Percentiles rank a stretch among this genome's conserved stretches.
Evolutionary conservation across 768 basidiomycete genomes (phyloP).

Genomic region (Termitomyces sp.): DNA sequence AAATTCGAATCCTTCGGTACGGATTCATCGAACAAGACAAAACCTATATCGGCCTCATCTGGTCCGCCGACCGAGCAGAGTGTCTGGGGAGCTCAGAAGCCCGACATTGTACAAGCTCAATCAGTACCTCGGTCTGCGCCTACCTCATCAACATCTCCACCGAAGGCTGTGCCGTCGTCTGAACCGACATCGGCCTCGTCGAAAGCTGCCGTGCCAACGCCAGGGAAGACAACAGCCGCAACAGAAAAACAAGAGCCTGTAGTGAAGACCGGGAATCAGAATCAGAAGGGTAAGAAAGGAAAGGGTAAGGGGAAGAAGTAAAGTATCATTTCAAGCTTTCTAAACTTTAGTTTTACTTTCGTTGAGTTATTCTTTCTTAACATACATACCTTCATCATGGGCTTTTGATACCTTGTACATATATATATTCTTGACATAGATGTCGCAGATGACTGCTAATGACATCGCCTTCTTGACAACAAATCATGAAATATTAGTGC

Average conservation of each 20-base stretch:
- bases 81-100: constrained; percentile 4
- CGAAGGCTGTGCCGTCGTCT: constrained; percentile 3
- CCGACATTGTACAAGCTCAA: constrained; percentile 13
- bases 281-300: constrained; percentile 18
- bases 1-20: constrained; percentile 5
- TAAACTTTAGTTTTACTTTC: constrained; percentile 7
- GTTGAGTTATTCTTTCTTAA: constrained; percentile 11
- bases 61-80: constrained; percentile 2
- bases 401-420: constrained; percentile 8
- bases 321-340: not conserved
- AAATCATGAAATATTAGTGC: too few species aligned
- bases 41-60: constrained; percentile 1
- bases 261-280: constrained; percentile 9
- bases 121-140: constrained; percentile 13
- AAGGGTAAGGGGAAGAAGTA: constrained; percentile 15
- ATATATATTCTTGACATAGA: constrained; percentile 3
- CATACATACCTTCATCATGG: constrained; percentile 7
- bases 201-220: not conserved
- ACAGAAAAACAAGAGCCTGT: constrained; percentile 12
- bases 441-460: not conserved
- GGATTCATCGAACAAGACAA: not conserved
- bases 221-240: constrained; percentile 3
- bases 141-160: constrained; percentile 2
- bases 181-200: not conserved
- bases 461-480: constrained; percentile 2